Conservation (phyloP, 2,329 filamentous ascomycete species). For the Fusarium nygamai region DNA sequence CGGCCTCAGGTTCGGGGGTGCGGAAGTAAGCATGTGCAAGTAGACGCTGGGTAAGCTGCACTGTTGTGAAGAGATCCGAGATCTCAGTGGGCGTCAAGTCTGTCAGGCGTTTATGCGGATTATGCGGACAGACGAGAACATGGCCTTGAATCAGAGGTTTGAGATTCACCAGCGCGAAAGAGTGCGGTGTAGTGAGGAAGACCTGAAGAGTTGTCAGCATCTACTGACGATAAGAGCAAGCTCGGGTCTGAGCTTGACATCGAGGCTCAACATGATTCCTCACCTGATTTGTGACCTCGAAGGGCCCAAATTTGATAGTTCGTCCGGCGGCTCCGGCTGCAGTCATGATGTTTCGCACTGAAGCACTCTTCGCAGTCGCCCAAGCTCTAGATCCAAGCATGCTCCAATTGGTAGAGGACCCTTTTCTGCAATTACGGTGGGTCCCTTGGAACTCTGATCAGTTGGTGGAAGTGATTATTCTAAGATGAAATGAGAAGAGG, state of each 20-base stretch:
- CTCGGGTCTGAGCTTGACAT: neutral
- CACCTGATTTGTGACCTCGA: constrained; percentile 80
- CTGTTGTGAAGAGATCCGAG: constrained; percentile 84
- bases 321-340: constrained; percentile 38
- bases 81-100: constrained; percentile 79
- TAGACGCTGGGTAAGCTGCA: constrained; percentile 83
- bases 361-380: constrained; percentile 13
- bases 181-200: constrained; percentile 82
- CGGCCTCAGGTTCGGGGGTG: constrained; percentile 64
- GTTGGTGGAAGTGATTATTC: neutral
- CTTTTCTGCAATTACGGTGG: neutral
- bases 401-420: constrained; percentile 6
- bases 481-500: neutral
- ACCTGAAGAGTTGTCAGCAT: constrained; percentile 65
- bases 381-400: constrained; percentile 35
- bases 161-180: constrained; percentile 92
- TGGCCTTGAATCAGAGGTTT: constrained; percentile 95
- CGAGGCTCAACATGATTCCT: constrained; percentile 14
- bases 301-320: constrained; percentile 75
- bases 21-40: constrained; percentile 68
- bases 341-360: constrained; percentile 45
- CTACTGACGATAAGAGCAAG: neutral
- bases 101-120: constrained; percentile 74
- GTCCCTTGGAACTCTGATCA: neutral
- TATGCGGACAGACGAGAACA: constrained; percentile 85